These are phyloP conservation scores for Asparagopsis taxiformis DNA, from an alignment of 31 red algal species.

Conservation along the genomic window DNA sequence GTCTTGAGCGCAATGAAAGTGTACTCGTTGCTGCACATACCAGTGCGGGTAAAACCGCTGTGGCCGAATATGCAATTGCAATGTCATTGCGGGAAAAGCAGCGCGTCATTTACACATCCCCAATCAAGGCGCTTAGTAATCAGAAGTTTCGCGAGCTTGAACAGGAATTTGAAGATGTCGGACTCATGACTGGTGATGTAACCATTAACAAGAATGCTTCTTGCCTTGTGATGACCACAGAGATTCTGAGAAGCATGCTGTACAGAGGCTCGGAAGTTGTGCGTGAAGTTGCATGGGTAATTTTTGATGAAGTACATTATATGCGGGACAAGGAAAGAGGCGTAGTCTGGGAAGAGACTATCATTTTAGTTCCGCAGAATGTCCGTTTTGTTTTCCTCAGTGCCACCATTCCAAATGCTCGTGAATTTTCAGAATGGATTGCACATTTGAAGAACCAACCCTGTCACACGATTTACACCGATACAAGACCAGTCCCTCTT, in stretches of 20 bases:
- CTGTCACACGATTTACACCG: slow-evolving; percentile 99
- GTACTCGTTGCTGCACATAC: slow-evolving; percentile 99
- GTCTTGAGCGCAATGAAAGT: slow-evolving; percentile 93
- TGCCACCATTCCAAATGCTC: slow-evolving; percentile 98
- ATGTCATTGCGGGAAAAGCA: slow-evolving; percentile 88
- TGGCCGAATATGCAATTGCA: slow-evolving; percentile 99
- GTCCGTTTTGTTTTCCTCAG: slow-evolving; percentile 99
- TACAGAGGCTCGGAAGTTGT: slow-evolving; percentile 97
- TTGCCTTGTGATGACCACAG: slow-evolving; percentile 97
- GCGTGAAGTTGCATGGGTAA: slow-evolving; percentile 97
- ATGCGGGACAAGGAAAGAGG: slow-evolving; percentile 97
- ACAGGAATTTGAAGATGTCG: slow-evolving; percentile 94
- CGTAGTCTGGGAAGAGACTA: slow-evolving; percentile 99
- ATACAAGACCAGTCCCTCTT: slow-evolving; percentile 94
- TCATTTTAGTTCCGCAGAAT: slow-evolving; percentile 95
- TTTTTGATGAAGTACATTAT: slow-evolving; percentile 99
- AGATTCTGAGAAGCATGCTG: slow-evolving; percentile 97
- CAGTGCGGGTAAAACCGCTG: slow-evolving; percentile 96
- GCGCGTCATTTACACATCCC: slow-evolving; percentile 99
- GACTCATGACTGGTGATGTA: slow-evolving; percentile 99
- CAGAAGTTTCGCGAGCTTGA: slow-evolving; percentile 97
- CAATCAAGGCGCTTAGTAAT: slow-evolving; percentile 99
- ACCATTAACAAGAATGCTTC: slow-evolving; percentile 96
- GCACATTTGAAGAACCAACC: slow-evolving; percentile 87
- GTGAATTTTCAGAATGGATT: slow-evolving; percentile 99